A percentile compares a stretch with the other conserved stretches of the same genome.
phyloP scores from a whole-genome alignment of 176 grass and related monocot species.

The Olyra latifolia region DNA sequence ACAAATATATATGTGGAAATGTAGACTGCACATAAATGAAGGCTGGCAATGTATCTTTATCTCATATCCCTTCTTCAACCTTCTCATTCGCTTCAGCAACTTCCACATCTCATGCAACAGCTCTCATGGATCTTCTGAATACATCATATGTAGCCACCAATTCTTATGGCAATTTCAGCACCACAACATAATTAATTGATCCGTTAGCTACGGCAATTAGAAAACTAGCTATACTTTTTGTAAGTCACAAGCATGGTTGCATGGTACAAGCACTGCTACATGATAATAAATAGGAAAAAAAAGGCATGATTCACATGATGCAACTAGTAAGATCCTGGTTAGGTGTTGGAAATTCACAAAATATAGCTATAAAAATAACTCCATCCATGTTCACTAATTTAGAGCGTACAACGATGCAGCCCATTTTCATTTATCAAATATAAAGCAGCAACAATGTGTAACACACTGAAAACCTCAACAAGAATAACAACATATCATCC shows the following conservation, averaged over 20 bases:
- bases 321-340: neutral
- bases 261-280: neutral
- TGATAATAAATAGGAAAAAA: neutral
- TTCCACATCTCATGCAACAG: neutral
- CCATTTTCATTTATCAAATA: neutral
- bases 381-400: neutral
- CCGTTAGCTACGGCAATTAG: neutral
- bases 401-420: neutral
- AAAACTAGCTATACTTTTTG: neutral
- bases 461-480: neutral
- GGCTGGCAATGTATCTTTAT: neutral
- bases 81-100: neutral
- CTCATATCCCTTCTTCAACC: neutral
- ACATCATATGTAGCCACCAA: neutral
- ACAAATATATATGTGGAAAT: neutral
- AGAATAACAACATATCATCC: neutral
- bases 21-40: neutral
- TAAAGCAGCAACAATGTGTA: constrained; percentile 20
- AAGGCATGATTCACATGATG: neutral
- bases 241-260: neutral
- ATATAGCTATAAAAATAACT: neutral
- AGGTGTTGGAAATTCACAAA: neutral
- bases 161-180: neutral
- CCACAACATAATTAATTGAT: neutral
- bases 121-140: neutral